Base-by-base conservation (phyloP, 208 protist genomes). In the Tritrichomonas musculus region DNA sequence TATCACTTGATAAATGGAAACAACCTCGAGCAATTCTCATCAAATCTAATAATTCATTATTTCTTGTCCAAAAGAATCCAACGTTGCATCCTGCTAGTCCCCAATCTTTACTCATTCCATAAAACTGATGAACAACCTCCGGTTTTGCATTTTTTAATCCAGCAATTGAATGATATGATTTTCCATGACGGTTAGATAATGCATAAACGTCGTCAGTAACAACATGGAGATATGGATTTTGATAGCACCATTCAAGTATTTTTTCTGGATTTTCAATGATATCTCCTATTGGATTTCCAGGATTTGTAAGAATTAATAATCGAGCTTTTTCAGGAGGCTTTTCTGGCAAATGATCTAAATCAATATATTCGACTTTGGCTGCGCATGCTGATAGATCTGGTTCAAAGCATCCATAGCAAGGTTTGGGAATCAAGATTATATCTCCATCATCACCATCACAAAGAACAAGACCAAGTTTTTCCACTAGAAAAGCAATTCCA, bases 171-270 rank as follows among this genome's bases (percentile, higher is more conserved):
- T 25, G 53, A 36, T 57, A 88, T 20, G 3, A 17, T 13, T 22
- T 13, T 33, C 77, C 77, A 17, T n/a, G 11, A 11, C 77, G 77
- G 0, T 53, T 53, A 30, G 77, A 88, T 5, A 88, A 30, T 53
- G 77, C 77, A 47, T 88, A 88, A 1, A 88, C 77, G 39, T 88
- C 77, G n/a, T 88, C 77, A 33, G 77, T 57, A 30, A 88, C 44
- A 50, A 88, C n/a, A 36, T 88, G 77, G 30, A 88, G 77, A 30
- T 88, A 57, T 57, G 77, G 77, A 88, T 88, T 88, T 0, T 49
- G 44, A 30, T 53, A 88, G 11, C n/a, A 25, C 77, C 77, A 88
- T 50, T 88, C 44, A 8, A 88, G 44, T 25, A 88, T 11, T 20
- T 88, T n/a, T 17, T 33, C 41, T 53, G 20, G 41, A 5, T 88